phyloP scores from a whole-genome alignment of 2,329 filamentous ascomycete species.

The Fusarium tanahbumbuense region DNA sequence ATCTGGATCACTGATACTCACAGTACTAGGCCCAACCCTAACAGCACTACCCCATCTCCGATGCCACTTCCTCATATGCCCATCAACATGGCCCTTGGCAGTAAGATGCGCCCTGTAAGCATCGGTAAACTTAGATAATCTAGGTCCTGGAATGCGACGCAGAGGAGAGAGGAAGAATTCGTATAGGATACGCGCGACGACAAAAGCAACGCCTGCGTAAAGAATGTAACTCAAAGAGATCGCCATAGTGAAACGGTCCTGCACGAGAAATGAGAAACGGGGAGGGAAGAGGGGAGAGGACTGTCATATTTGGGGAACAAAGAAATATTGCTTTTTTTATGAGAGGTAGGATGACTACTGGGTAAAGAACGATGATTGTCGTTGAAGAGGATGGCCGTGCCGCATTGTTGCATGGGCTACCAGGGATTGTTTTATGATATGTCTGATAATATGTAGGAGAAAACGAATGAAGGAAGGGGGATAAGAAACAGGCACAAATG shows the following conservation, averaged over 20 bases:
- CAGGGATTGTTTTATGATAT: constrained; percentile 7
- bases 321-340: constrained; percentile 24
- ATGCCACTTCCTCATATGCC: constrained; percentile 22
- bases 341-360: background rate
- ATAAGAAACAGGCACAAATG: background rate
- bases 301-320: constrained; percentile 9
- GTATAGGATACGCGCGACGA: constrained; percentile 16
- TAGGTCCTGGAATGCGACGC: constrained; percentile 25
- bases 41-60: constrained; percentile 32
- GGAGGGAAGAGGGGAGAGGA: background rate
- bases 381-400: background rate
- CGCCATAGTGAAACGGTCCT: constrained; percentile 19
- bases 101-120: constrained; percentile 33
- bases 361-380: background rate
- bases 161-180: constrained; percentile 30
- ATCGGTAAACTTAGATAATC: constrained; percentile 23
- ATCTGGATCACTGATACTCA: constrained; percentile 35
- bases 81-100: constrained; percentile 25
- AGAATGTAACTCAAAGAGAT: constrained; percentile 12
- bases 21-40: constrained; percentile 30
- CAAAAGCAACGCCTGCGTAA: constrained; percentile 13
- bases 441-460: background rate
- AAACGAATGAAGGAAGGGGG: background rate
- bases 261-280: background rate
- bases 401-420: background rate